Base-by-base conservation (phyloP, 202 grass and related monocot genomes). In the Sporobolus alterniflorus region DNA sequence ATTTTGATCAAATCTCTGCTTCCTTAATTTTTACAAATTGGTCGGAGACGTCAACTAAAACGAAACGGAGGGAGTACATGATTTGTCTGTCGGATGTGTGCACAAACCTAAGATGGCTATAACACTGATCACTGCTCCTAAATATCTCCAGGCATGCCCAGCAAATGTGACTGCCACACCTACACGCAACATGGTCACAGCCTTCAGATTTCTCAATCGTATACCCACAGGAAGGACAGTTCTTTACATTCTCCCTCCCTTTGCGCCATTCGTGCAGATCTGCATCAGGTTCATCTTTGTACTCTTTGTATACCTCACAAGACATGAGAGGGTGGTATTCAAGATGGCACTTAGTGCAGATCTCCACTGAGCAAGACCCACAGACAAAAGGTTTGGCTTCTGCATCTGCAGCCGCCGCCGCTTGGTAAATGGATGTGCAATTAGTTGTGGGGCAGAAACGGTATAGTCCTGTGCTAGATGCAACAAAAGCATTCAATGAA, bases 131-230 rank as follows among this genome's bases (percentile, higher is more conserved):
- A 5, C 89, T 90, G 80, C 74, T 90, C 69, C 50, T 82, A 67
- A 96, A 99, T 31, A 75, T 85, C 59, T 93, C 83, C 80, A 94
- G 74, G 81, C 93, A 99, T 34, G 79, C 73, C 96, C 96, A 99
- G 40, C 96, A 99, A 39, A 99, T 95, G 59, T 99, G 96, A 44
- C 82, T 81, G 74, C 88, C 90, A 42, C 93, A 96, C 80, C 49
- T 94, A 71, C 96, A 99, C 55, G 86, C 89, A 26, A 99, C 71
- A 85, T 99, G 96, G 78, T 99, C 85, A 87, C 96, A 99, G 14
- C 96, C 93, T 9, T 92, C 96, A 34, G 74, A 49, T 77, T 99
- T 99, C 81, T 99, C 96, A 59, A 99, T 94, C 26, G 90, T 91
- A 62, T 85, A 92, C 65, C 91, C 66, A 78, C 96, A 94, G 32